Evolutionary conservation across 2,329 filamentous ascomycete species (phyloP).

Genomic region (Stagonosporopsis tanaceti): DNA sequence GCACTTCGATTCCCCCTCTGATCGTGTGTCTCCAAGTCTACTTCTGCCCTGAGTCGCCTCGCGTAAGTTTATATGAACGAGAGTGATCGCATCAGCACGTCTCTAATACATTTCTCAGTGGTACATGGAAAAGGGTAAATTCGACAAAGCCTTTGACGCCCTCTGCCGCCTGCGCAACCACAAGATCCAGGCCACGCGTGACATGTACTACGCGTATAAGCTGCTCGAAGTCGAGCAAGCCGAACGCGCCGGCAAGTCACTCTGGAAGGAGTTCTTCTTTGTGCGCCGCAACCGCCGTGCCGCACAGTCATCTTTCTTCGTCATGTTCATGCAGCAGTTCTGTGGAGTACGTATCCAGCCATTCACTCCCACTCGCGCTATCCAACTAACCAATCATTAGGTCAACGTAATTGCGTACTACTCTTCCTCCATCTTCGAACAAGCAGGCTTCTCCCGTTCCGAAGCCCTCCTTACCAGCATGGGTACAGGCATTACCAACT

Average conservation of each 20-base stretch:
- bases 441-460: slow-evolving; percentile 46
- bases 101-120: slow-evolving; percentile 8
- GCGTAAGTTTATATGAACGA: neutral
- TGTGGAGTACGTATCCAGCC: slow-evolving; percentile 36
- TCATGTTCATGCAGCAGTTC: slow-evolving; percentile 50
- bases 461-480: slow-evolving; percentile 52
- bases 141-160: slow-evolving; percentile 41
- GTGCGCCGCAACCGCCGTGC: slow-evolving; percentile 47
- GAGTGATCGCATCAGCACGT: neutral
- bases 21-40: slow-evolving; percentile 45
- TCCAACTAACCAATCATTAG: neutral
- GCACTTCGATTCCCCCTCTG: slow-evolving; percentile 41
- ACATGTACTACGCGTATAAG: slow-evolving; percentile 61
- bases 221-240: slow-evolving; percentile 48
- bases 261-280: slow-evolving; percentile 44
- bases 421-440: slow-evolving; percentile 38
- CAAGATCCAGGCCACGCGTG: slow-evolving; percentile 63
- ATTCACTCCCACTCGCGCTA: neutral
- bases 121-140: slow-evolving; percentile 48
- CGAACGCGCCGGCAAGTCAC: slow-evolving; percentile 43
- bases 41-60: slow-evolving; percentile 36
- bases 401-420: slow-evolving; percentile 18
- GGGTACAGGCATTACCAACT: slow-evolving; percentile 57
- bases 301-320: slow-evolving; percentile 43
- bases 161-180: slow-evolving; percentile 62